Evolutionary conservation across 2,329 filamentous ascomycete species (phyloP).

Genomic region (Alternaria gaisen): DNA sequence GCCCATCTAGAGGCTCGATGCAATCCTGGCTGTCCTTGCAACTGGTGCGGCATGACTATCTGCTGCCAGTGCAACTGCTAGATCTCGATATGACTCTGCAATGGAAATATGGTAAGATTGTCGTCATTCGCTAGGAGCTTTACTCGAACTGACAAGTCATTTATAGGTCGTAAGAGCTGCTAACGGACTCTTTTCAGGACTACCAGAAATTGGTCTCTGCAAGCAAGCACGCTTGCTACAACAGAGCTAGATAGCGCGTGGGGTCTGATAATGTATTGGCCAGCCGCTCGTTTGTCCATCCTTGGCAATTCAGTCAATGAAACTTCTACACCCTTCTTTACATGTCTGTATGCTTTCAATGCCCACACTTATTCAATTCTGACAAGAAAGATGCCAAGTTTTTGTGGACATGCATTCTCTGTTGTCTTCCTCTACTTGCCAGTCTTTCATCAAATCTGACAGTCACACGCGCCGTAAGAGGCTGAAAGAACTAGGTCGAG

Average conservation of each 20-base stretch:
- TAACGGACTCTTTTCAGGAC: neutral
- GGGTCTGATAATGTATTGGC: neutral
- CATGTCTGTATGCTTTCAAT: neutral
- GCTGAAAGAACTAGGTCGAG: neutral
- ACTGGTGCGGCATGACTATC: constrained; percentile 15
- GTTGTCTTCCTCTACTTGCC: neutral
- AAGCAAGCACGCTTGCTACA: neutral
- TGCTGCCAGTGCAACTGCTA: constrained; percentile 17
- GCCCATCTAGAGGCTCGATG: constrained; percentile 10
- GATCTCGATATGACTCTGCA: neutral
- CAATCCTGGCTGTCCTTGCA: constrained; percentile 13
- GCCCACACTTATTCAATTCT: neutral
- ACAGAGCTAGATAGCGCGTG: neutral
- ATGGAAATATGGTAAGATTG: neutral
- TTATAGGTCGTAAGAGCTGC: neutral
- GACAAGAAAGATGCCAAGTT: neutral
- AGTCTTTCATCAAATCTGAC: neutral
- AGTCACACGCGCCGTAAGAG: neutral
- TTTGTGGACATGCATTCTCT: neutral
- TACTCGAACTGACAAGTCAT: neutral
- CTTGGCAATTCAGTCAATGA: neutral
- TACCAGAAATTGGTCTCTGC: neutral
- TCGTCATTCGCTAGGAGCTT: neutral
- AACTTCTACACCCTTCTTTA: neutral
- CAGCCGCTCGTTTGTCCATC: neutral